phyloP scores from a whole-genome alignment of 306 rosid genomes.

The Pyrus pyrifolia region DNA sequence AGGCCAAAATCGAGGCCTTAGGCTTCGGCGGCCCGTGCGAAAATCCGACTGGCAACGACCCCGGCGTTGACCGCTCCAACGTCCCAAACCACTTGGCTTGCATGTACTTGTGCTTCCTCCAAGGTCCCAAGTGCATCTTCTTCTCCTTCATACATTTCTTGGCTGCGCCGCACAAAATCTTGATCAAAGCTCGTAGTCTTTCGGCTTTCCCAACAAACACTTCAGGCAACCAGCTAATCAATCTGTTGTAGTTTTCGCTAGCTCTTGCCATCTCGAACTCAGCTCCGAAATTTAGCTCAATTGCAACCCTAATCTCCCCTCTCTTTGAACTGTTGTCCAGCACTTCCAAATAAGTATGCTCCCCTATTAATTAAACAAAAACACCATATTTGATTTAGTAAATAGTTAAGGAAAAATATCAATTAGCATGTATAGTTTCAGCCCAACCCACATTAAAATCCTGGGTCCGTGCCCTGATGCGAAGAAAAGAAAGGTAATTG shows the following conservation, averaged over 20 bases:
- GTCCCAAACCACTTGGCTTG: slow-evolving; percentile 75
- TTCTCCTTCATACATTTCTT: slow-evolving; percentile 83
- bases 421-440: not conserved
- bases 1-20: slow-evolving; percentile 68
- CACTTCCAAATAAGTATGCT: slow-evolving; percentile 67
- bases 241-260: slow-evolving; percentile 48
- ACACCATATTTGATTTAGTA: not conserved
- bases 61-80: slow-evolving; percentile 30
- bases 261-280: slow-evolving; percentile 81
- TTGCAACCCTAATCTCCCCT: slow-evolving; percentile 41
- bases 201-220: slow-evolving; percentile 69
- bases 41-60: slow-evolving; percentile 19
- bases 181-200: slow-evolving; percentile 36
- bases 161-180: slow-evolving; percentile 68
- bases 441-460: not conserved
- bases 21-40: slow-evolving; percentile 29
- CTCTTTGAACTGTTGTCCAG: slow-evolving; percentile 35
- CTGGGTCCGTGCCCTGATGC: not conserved
- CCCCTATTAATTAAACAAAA: slow-evolving; percentile 33
- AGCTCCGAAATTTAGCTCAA: slow-evolving; percentile 57
- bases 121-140: slow-evolving; percentile 79
- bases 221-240: slow-evolving; percentile 53
- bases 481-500: not conserved
- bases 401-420: not conserved
- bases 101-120: slow-evolving; percentile 87